These are phyloP conservation scores for Lavandula angustifolia DNA, from an alignment of 257 asterid genomes.

Conservation along the genomic window DNA sequence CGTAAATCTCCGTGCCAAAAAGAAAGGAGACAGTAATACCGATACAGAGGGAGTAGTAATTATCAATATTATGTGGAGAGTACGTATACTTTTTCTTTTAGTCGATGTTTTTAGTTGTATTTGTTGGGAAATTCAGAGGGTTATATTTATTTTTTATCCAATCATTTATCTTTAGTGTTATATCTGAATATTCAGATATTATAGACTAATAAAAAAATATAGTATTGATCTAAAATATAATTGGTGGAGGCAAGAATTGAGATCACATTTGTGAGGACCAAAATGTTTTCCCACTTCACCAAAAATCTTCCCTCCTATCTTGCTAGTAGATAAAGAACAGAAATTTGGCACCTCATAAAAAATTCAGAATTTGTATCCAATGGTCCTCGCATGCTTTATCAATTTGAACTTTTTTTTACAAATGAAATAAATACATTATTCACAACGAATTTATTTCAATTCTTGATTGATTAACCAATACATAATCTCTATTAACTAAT, in stretches of 20 bases:
- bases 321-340: constrained; percentile 19
- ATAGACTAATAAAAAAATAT: not conserved
- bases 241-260: constrained; percentile 35
- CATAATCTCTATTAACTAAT: no score
- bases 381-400: constrained; percentile 19
- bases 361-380: not conserved
- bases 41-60: no score
- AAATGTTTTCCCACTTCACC: constrained; percentile 30
- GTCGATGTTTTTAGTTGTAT: no score
- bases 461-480: constrained; percentile 17
- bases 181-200: no score
- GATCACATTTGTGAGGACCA: constrained; percentile 44
- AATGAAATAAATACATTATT: no score
- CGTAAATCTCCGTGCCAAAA: no score
- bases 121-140: no score
- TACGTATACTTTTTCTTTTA: no score
- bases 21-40: no score
- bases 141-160: no score
- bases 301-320: constrained; percentile 34
- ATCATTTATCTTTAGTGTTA: no score
- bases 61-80: no score
- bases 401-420: not conserved
- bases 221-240: not conserved
- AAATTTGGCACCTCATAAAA: constrained; percentile 21
- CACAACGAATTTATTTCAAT: not conserved